Conservation (phyloP, 306 rosid genomes). For the Corylus americana region DNA sequence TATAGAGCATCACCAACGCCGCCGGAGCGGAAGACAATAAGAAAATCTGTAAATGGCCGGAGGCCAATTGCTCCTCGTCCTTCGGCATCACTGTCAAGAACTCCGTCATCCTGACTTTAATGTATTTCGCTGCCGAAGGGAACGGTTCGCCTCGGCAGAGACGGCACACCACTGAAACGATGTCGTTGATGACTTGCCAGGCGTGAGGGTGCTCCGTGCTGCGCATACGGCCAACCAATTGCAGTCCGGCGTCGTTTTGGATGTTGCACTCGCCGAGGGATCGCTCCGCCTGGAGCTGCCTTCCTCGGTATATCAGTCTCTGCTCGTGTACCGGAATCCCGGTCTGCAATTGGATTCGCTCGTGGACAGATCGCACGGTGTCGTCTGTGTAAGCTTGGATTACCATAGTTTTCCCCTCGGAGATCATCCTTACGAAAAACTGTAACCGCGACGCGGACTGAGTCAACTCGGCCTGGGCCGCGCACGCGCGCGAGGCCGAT, state of each 20-base stretch:
- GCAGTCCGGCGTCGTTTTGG: conserved; percentile 61
- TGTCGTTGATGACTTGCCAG: conserved; percentile 44
- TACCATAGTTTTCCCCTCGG: conserved; percentile 51
- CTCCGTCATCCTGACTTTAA: conserved; percentile 37
- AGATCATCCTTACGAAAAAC: conserved; percentile 63
- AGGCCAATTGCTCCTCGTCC: conserved; percentile 30
- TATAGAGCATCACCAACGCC: conserved; percentile 55
- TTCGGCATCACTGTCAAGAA: conserved; percentile 34
- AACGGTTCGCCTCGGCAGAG: conserved; percentile 53
- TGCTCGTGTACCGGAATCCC: conserved; percentile 55
- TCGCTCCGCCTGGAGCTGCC: conserved; percentile 59
- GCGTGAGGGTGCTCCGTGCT: conserved; percentile 53
- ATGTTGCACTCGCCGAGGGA: conserved; percentile 58
- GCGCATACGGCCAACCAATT: conserved; percentile 58
- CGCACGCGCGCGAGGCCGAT: conserved; percentile 24
- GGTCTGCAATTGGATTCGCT: conserved; percentile 32
- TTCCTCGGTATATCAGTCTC: conserved; percentile 61
- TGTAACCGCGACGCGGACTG: conserved; percentile 40
- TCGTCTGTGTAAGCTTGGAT: conserved; percentile 52
- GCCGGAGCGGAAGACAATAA: conserved; percentile 48
- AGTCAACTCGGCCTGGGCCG: conserved; percentile 17
- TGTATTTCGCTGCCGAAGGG: conserved; percentile 25
- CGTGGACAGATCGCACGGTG: conserved; percentile 50
- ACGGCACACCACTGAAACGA: conserved; percentile 38
- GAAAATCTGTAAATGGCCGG: conserved; percentile 57